Conservation (phyloP, 306 rosid species). For the Alnus glutinosa region DNA sequence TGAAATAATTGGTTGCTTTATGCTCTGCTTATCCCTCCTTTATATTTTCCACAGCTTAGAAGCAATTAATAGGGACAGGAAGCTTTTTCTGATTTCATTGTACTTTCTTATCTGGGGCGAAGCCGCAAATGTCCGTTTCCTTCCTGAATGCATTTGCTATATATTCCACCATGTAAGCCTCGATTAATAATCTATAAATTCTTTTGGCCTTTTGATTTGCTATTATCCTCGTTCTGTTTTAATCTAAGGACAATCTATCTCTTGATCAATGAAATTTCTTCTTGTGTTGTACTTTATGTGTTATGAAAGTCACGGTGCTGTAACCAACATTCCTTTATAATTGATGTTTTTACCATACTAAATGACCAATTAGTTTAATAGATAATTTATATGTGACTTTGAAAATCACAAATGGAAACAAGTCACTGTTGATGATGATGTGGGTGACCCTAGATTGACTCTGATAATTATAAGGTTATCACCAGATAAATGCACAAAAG, state of each 20-base stretch:
- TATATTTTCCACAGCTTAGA: constrained; percentile 59
- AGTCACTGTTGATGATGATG: not conserved
- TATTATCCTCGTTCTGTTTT: not conserved
- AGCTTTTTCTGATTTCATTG: constrained; percentile 74
- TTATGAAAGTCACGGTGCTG: not conserved
- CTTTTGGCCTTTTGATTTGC: not conserved
- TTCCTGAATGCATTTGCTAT: constrained; percentile 95
- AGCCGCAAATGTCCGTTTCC: constrained; percentile 98
- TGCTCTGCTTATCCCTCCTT: constrained; percentile 31
- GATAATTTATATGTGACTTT: not conserved
- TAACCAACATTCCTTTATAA: not conserved
- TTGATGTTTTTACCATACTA: not conserved
- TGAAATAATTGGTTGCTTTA: constrained; percentile 21
- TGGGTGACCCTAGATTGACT: not conserved
- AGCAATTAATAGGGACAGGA: constrained; percentile 88
- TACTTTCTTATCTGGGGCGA: constrained; percentile 98
- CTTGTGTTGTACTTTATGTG: constrained; percentile 4
- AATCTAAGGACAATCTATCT: not conserved
- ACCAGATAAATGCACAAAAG: not conserved
- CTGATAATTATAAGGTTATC: not conserved
- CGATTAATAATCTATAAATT: constrained; percentile 12
- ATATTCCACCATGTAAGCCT: constrained; percentile 91
- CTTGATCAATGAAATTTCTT: not conserved
- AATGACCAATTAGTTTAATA: not conserved
- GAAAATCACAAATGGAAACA: not conserved